These are phyloP conservation scores for Berberis thunbergii DNA, from an alignment of 164 flowering plant genomes.

Conservation along the genomic window DNA sequence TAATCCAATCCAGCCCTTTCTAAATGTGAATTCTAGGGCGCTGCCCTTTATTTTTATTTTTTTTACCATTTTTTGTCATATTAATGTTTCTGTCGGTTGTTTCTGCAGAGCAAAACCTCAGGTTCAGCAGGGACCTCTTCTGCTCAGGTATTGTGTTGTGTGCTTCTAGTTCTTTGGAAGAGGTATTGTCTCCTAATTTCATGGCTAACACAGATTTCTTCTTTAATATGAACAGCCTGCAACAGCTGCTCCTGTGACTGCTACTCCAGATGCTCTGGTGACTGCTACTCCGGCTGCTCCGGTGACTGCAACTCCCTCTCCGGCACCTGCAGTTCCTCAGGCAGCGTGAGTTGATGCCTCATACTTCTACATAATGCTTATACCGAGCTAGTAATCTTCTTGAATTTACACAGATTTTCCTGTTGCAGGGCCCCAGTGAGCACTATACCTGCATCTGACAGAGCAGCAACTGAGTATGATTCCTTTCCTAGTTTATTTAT, in stretches of 20 bases:
- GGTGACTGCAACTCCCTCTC: background rate
- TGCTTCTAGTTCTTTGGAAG: background rate
- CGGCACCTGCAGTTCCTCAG: background rate
- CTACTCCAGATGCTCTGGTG: conserved; percentile 10
- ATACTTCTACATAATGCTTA: background rate
- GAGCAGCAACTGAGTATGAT: too few species aligned
- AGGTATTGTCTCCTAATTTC: background rate
- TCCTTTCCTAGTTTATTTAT: too few species aligned
- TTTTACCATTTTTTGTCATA: background rate
- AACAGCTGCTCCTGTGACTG: conserved; percentile 13
- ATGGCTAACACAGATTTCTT: background rate
- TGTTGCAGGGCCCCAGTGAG: background rate
- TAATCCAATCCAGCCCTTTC: too few species aligned
- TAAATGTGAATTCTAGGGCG: too few species aligned
- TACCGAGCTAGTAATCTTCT: background rate
- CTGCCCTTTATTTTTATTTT: too few species aligned
- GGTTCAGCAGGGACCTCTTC: conserved; percentile 59
- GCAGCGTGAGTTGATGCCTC: background rate
- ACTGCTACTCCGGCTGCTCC: conserved; percentile 10
- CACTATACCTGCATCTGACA: too few species aligned
- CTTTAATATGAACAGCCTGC: conserved; percentile 24
- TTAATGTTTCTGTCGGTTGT: conserved; percentile 8
- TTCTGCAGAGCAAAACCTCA: conserved; percentile 55
- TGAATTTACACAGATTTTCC: background rate
- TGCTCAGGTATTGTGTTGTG: conserved; percentile 42